These are phyloP conservation scores for Cladosporium sphaerospermum DNA, from an alignment of 2,329 filamentous ascomycete genomes.

Conservation along the genomic window DNA sequence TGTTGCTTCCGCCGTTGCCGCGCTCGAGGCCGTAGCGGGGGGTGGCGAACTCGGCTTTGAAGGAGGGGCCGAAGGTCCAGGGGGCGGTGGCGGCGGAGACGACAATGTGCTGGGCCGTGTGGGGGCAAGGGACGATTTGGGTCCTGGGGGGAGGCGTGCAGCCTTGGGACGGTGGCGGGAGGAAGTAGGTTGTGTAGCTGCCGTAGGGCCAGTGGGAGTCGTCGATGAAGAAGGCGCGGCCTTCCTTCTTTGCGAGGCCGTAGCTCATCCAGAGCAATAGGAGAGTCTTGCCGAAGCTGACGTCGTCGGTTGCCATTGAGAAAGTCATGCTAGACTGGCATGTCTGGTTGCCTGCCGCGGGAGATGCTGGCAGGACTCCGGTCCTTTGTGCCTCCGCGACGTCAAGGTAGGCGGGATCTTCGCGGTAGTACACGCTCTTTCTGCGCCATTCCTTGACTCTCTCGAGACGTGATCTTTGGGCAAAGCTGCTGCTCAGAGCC, in stretches of 20 bases:
- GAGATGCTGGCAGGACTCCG: constrained; percentile 40
- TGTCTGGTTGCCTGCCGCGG: constrained; percentile 35
- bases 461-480: constrained; percentile 26
- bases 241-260: constrained; percentile 67
- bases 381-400: constrained; percentile 62
- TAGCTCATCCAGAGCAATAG: constrained; percentile 81
- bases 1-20: constrained; percentile 19
- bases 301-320: constrained; percentile 66
- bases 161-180: constrained; percentile 55
- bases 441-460: constrained; percentile 39
- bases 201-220: constrained; percentile 80
- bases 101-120: constrained; percentile 66
- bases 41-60: constrained; percentile 45
- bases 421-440: constrained; percentile 51
- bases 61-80: constrained; percentile 57
- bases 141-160: constrained; percentile 68
- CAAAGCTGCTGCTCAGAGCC: constrained; percentile 32
- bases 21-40: constrained; percentile 30
- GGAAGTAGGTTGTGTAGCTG: constrained; percentile 65
- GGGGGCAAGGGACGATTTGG: constrained; percentile 74
- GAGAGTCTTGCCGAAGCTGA: constrained; percentile 69
- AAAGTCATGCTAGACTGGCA: constrained; percentile 72
- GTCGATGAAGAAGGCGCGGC: constrained; percentile 74
- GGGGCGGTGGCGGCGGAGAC: constrained; percentile 63
- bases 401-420: constrained; percentile 67